Base-by-base conservation (phyloP, 1,284 basidiomycete genomes). In the Xanthoconium separans region DNA sequence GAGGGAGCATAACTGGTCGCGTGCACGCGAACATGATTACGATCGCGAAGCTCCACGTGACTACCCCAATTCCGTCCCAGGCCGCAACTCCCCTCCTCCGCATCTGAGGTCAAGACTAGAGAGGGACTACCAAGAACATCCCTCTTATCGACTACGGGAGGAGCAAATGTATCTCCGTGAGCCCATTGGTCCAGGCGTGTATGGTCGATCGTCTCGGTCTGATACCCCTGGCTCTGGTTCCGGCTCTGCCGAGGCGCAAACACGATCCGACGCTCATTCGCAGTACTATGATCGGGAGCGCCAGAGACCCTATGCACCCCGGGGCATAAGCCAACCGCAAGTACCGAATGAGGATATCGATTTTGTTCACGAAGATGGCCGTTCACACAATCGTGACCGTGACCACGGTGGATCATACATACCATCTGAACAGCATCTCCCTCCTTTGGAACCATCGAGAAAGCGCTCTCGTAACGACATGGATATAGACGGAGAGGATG, bases 391-490 rank as follows among this genome's bases (percentile, higher is more conserved):
- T 47, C 72, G 62, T 53, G 70, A 63, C 46, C 72, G 62, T 52
- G 70, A 69, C 49, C 68, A 58, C 43, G 65, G 66, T 58, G 67
- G 70, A 30, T 58, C 69, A 30, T 70, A 70, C 52, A 36, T 68
- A 50, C 63, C 58, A 56, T 58, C 60, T 44, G 68, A 69, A 44
- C 68, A 70, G 55, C 65, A 69, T 31, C 66, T 49, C 16, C 58
- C 63, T 43, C 54, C 55, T 68, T 56, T 63, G 53, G 71, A 69
- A 40, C 15, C 65, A 47, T 75, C 81, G 51, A 76, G 82, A 64
- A 85, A 84, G 64, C 76, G 84, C 53, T 75, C 71, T 57, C 74
- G 82, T 55, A 77, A 77, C 48, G 84, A 85, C 48, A 82, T 85
- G 81, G 84, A 87, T 45, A 72, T 82, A 49, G 82, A 76, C 52